Evolutionary conservation across 768 basidiomycete genomes (phyloP).

Genomic region (Kwoniella sp.): DNA sequence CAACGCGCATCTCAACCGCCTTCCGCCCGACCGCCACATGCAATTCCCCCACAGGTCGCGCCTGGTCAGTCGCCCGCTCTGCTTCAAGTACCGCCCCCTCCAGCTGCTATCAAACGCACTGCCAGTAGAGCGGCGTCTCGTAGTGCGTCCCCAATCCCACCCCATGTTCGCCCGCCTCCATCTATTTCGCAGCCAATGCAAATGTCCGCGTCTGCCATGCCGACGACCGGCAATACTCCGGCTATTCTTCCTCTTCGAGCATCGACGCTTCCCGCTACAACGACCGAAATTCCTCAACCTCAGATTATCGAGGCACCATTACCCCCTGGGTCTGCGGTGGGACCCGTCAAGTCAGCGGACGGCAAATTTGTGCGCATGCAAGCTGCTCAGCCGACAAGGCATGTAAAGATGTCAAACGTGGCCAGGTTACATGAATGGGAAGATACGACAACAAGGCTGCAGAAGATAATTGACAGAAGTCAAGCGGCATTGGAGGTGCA

Average conservation of each 20-base stretch:
- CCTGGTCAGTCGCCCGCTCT: constrained; percentile 21
- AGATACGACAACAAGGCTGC: constrained; percentile 8
- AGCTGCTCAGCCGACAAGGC: constrained; percentile 1
- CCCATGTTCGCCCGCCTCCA: constrained; percentile 17
- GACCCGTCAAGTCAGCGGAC: constrained; percentile 4
- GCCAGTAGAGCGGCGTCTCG: constrained; percentile 19
- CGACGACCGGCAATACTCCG: constrained; percentile 14
- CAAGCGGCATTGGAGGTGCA: constrained; percentile 17
- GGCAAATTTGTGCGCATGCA: constrained; percentile 15
- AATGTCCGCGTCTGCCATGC: constrained; percentile 13
- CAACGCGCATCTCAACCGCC: constrained; percentile 18
- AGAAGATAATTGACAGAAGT: constrained; percentile 17
- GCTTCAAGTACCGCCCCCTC: constrained; percentile 25
- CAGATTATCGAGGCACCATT: constrained; percentile 5
- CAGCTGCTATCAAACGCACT: constrained; percentile 13
- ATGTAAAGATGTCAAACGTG: constrained; percentile 5
- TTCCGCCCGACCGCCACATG: constrained; percentile 17
- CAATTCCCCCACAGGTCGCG: constrained; percentile 10
- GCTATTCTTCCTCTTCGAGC: constrained; percentile 16
- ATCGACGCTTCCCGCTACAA: constrained; percentile 11
- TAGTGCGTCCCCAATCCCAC: constrained; percentile 20
- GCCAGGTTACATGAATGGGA: constrained; percentile 3
- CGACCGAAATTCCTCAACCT: constrained; percentile 4
- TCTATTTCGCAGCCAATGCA: constrained; percentile 20
- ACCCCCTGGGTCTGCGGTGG: not conserved